A percentile compares a stretch with the other conserved stretches of the same genome.
Evolutionary conservation across 306 rosid genomes (phyloP).

Genomic region (Betula pendula): DNA sequence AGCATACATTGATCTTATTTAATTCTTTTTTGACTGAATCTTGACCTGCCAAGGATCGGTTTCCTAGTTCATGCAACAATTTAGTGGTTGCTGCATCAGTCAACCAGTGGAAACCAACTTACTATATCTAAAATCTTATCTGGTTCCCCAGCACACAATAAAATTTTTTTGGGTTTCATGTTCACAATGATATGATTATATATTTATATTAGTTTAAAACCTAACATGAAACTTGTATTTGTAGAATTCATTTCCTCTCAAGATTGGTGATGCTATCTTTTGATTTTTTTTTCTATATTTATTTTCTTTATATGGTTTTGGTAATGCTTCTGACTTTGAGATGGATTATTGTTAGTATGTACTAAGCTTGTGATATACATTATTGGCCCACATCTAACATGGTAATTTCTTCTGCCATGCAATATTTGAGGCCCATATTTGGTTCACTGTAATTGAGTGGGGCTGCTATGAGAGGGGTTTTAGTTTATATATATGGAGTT

Average conservation of each 20-base stretch:
- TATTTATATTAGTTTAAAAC: not conserved
- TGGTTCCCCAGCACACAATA: not conserved
- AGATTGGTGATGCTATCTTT: no score
- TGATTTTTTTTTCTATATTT: not conserved
- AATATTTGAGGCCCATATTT: not conserved
- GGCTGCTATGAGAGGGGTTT: not conserved
- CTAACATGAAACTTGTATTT: not conserved
- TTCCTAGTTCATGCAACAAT: not conserved
- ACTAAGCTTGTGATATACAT: not conserved
- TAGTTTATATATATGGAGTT: not conserved
- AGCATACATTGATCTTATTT: not conserved
- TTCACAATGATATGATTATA: not conserved
- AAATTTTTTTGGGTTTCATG: not conserved
- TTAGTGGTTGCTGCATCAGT: not conserved
- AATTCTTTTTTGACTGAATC: not conserved
- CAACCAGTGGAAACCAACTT: not conserved
- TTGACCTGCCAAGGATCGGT: not conserved
- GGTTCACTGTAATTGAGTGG: not conserved
- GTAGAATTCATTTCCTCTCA: not conserved
- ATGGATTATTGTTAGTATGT: not conserved
- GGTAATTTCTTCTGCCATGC: slow-evolving; percentile 2
- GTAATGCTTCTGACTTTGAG: not conserved
- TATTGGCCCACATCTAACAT: not conserved
- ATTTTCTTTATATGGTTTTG: not conserved
- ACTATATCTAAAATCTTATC: not conserved